Conservation (phyloP, 1,284 basidiomycete genomes). For the Sanghuangporus sanghuang region DNA sequence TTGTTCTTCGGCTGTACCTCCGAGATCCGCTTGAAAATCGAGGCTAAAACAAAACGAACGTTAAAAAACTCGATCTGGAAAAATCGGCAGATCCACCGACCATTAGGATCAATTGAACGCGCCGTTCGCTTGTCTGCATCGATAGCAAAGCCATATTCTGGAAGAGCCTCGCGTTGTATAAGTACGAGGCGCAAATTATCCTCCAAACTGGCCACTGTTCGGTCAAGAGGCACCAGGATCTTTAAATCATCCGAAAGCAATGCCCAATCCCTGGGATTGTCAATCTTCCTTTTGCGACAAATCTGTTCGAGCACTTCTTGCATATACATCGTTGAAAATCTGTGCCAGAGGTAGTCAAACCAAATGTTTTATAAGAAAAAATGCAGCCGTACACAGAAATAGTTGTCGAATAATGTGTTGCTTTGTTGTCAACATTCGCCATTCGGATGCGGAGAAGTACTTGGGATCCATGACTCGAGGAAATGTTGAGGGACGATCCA, state of each 20-base stretch:
- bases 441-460: constrained; percentile 78
- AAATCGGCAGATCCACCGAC: constrained; percentile 37
- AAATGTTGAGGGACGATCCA: constrained; percentile 61
- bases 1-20: constrained; percentile 63
- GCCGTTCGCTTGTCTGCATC: constrained; percentile 54
- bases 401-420: constrained; percentile 79
- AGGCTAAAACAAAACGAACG: constrained; percentile 48
- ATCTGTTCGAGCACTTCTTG: constrained; percentile 90
- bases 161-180: constrained; percentile 75
- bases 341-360: constrained; percentile 26
- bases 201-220: constrained; percentile 91
- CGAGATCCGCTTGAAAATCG: constrained; percentile 83
- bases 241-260: constrained; percentile 74
- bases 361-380: not conserved
- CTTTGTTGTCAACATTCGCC: constrained; percentile 65
- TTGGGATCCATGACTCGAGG: constrained; percentile 67
- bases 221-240: constrained; percentile 87
- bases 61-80: not conserved
- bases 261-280: constrained; percentile 78
- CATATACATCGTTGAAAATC: constrained; percentile 94
- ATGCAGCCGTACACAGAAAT: constrained; percentile 71
- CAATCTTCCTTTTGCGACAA: constrained; percentile 69
- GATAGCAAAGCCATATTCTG: constrained; percentile 53
- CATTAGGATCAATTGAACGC: constrained; percentile 86
- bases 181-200: constrained; percentile 83